Base-by-base conservation (phyloP, 2,329 filamentous ascomycete species). In the Aschersonia sp. region DNA sequence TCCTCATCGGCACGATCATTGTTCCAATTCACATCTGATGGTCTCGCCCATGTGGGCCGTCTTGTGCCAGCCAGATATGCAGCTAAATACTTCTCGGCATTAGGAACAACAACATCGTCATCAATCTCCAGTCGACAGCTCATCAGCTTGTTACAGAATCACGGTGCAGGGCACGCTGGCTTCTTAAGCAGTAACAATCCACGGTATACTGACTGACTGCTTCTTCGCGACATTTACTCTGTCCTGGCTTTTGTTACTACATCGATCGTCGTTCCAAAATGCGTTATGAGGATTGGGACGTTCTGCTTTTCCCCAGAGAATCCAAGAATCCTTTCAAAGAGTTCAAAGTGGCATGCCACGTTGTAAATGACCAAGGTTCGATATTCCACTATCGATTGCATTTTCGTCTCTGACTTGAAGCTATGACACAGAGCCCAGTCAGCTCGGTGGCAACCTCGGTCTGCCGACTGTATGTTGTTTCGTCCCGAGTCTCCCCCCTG, bases 241-340 rank as follows among this genome's bases (percentile, higher is more conserved):
- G 20, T 4, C 32, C 35, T 12, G 35, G 35, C 35, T 38, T 20
- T 20, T 20, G 20, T 20, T 12, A 7, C 3, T 42, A 5, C 9
- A 42, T n/a, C 40, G 9, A n/a, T n/a, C 10, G 10, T n/a, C 6
- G 9, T 6, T 46, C 47, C 63, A 72, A 56, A 52, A 94, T 94
- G 88, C 81, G 87, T 50, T 94, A 84, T 71, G 77, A 87, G 56
- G 80, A 87, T 58, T 94, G 87, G 88, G 88, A 94, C 58, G 76
- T 92, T 48, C 77, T 94, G 43, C 71, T 94, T 51, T 94, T 94
- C 61, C 82, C 85, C 0, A 65, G 63, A 51, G 73, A 75, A 51
- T 80, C 73, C 55, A 81, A 79, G 56, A 61, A 84, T 9, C 88
- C 88, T 1, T 65, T 89, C 48, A 85, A 86, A 62, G 88, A 94